A percentile compares a stretch with the other conserved stretches of the same genome.
phyloP scores from a whole-genome alignment of 2,329 filamentous ascomycete genomes.

The Colletotrichum orchidophilum region DNA sequence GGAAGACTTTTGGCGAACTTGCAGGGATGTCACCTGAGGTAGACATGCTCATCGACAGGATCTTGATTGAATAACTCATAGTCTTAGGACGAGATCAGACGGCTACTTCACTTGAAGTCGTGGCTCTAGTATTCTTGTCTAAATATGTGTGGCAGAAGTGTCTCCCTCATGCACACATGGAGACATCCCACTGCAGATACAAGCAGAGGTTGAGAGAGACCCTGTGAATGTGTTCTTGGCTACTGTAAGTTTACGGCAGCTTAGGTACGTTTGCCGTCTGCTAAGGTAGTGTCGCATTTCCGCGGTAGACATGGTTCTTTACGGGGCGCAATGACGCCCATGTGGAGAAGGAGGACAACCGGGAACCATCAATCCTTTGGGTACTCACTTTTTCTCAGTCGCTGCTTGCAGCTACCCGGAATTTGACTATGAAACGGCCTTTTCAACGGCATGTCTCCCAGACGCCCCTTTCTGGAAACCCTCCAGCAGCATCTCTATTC shows the following conservation, averaged over 20 bases:
- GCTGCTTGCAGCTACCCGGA: not conserved
- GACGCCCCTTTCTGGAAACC: not conserved
- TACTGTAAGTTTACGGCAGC: not conserved
- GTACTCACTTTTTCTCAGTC: not conserved
- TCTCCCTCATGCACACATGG: no score
- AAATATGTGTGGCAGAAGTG: no score
- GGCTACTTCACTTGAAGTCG: not conserved
- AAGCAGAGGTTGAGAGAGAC: not conserved
- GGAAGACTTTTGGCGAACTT: not conserved
- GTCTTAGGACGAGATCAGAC: not conserved
- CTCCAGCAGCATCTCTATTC: no score
- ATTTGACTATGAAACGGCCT: not conserved
- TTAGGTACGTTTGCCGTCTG: conserved; percentile 19
- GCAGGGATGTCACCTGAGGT: not conserved
- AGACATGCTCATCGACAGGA: not conserved
- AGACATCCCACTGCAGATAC: no score
- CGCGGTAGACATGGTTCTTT: conserved; percentile 7
- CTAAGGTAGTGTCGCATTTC: conserved; percentile 15
- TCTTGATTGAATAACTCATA: not conserved
- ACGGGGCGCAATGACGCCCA: conserved; percentile 20
- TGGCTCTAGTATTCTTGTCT: not conserved
- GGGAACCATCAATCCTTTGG: not conserved
- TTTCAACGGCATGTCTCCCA: not conserved
- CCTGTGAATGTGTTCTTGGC: conserved; percentile 15
- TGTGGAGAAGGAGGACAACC: conserved; percentile 10